A percentile compares a stretch with the other conserved stretches of the same genome.
These are phyloP conservation scores for Hanseniaspora mollemarum DNA, from an alignment of 805 yeast species.

Conservation along the genomic window DNA sequence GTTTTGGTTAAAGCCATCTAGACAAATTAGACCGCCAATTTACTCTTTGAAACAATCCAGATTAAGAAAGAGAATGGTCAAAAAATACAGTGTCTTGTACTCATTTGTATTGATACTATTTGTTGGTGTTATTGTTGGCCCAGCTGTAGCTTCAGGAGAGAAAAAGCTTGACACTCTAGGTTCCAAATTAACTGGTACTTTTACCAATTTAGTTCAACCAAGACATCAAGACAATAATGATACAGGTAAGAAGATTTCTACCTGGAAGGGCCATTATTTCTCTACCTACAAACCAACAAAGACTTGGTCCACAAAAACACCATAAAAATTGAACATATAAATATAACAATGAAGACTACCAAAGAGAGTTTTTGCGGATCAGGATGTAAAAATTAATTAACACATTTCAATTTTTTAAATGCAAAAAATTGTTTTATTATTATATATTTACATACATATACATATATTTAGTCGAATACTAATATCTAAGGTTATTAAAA, in stretches of 20 bases:
- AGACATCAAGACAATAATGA: constrained; percentile 71
- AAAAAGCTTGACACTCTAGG: constrained; percentile 29
- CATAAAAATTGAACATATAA: constrained; percentile 18
- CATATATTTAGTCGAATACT: too few relatives aligned
- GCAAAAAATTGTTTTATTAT: too few relatives aligned
- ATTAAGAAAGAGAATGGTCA: constrained; percentile 94
- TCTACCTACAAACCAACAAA: constrained; percentile 36
- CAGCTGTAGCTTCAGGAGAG: constrained; percentile 73
- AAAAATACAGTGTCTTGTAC: constrained; percentile 79
- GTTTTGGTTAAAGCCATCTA: constrained; percentile 96
- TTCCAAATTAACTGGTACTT: constrained; percentile 30
- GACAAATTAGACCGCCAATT: constrained; percentile 96
- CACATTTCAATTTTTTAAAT: too few relatives aligned
- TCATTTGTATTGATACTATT: constrained; percentile 58
- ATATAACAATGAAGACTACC: neutral
- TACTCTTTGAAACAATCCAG: constrained; percentile 92
- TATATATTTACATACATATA: too few relatives aligned
- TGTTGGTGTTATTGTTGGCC: constrained; percentile 71
- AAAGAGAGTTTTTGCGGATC: neutral
- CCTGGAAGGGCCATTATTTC: constrained; percentile 31
- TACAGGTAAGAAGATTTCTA: constrained; percentile 45
- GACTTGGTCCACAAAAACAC: constrained; percentile 47
- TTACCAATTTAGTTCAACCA: constrained; percentile 78
- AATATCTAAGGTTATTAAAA: too few relatives aligned
- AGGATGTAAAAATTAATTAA: neutral